These are phyloP conservation scores for Dianthus caryophyllus DNA, from an alignment of 148 eudicot species.

Conservation along the genomic window DNA sequence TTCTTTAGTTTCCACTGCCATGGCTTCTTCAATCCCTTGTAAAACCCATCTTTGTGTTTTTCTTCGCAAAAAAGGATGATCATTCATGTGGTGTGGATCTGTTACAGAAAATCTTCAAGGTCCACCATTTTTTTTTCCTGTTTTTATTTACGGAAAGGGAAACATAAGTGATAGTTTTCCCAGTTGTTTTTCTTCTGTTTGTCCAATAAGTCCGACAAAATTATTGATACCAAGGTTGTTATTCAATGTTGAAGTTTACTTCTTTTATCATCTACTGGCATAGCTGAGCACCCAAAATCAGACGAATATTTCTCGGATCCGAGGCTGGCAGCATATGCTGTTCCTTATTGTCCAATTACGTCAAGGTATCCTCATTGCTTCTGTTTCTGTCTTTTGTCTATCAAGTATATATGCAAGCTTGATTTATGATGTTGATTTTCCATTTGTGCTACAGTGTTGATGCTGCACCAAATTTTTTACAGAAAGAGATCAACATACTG, in stretches of 20 bases:
- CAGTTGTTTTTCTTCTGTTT: not conserved
- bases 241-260: slow-evolving; percentile 8
- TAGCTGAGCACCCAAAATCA: slow-evolving; percentile 96
- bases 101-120: not conserved
- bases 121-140: not conserved
- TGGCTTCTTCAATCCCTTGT: not conserved
- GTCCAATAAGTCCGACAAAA: not conserved
- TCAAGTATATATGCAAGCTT: slow-evolving; percentile 2
- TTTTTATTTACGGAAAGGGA: not conserved
- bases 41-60: not conserved
- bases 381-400: slow-evolving; percentile 13
- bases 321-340: slow-evolving; percentile 98
- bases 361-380: slow-evolving; percentile 44
- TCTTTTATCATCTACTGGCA: slow-evolving; percentile 17
- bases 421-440: slow-evolving; percentile 24
- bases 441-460: slow-evolving; percentile 57
- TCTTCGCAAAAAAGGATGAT: not conserved
- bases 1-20: too few relatives aligned
- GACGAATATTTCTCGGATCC: slow-evolving; percentile 88
- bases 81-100: not conserved
- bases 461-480: slow-evolving; percentile 59
- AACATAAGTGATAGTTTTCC: not conserved
- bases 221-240: not conserved
- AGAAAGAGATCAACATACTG: slow-evolving; percentile 68
- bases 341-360: slow-evolving; percentile 70